These are phyloP conservation scores for Populus euphratica DNA, from an alignment of 345 rosid species.

Conservation along the genomic window DNA sequence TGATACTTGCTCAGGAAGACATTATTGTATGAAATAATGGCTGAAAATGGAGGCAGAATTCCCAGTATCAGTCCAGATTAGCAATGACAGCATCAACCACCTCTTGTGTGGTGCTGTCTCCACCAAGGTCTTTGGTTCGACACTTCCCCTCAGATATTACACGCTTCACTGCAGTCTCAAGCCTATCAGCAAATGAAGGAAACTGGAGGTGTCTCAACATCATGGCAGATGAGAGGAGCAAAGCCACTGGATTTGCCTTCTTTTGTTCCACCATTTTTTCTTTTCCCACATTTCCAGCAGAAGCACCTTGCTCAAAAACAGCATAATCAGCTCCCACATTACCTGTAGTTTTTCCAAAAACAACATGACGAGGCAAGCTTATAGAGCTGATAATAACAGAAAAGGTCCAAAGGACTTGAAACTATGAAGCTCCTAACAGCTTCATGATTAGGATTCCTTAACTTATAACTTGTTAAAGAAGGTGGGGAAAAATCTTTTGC, in stretches of 20 bases:
- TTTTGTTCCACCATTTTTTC: constrained; percentile 52
- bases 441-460: background rate
- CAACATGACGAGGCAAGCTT: background rate
- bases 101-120: constrained; percentile 66
- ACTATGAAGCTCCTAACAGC: background rate
- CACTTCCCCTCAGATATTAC: constrained; percentile 64
- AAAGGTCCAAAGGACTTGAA: background rate
- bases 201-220: constrained; percentile 95
- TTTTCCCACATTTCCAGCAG: constrained; percentile 92
- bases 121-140: constrained; percentile 85
- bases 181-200: constrained; percentile 84
- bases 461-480: no score
- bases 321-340: constrained; percentile 94
- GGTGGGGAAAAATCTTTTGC: background rate
- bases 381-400: background rate
- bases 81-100: constrained; percentile 72
- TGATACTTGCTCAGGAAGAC: background rate
- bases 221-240: constrained; percentile 97
- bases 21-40: background rate
- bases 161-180: constrained; percentile 74
- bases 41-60: background rate
- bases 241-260: constrained; percentile 91
- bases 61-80: background rate
- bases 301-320: constrained; percentile 94
- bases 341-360: constrained; percentile 40